Conservation (phyloP, 2,329 filamentous ascomycete genomes). For the Didymella pomorum region DNA sequence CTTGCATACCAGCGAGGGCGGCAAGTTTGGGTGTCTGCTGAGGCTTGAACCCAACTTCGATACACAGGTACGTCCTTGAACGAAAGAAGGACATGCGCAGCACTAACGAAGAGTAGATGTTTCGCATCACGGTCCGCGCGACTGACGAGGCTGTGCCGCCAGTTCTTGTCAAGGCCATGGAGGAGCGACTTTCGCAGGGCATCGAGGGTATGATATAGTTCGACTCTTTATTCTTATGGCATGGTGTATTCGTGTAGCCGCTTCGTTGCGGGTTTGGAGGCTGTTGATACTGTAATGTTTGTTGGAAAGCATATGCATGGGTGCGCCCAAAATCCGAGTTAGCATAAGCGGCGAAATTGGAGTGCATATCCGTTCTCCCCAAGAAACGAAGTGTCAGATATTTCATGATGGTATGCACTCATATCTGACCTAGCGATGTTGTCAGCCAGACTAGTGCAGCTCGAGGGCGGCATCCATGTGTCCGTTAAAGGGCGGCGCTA, state of each 20-base stretch:
- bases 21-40: constrained; percentile 94
- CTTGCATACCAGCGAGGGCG: constrained; percentile 79
- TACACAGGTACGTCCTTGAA: constrained; percentile 73
- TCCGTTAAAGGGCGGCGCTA: constrained; percentile 17
- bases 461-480: constrained; percentile 3
- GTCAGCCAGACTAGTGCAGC: neutral
- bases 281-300: constrained; percentile 28
- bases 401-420: neutral
- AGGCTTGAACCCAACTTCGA: constrained; percentile 93
- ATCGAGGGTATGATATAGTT: constrained; percentile 43
- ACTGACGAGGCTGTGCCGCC: constrained; percentile 89
- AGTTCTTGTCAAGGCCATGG: constrained; percentile 84
- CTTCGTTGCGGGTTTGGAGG: neutral
- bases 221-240: constrained; percentile 10
- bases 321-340: constrained; percentile 6
- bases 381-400: neutral
- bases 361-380: constrained; percentile 4
- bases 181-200: constrained; percentile 75
- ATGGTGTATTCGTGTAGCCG: constrained; percentile 9
- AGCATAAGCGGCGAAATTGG: constrained; percentile 13
- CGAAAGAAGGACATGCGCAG: neutral
- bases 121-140: constrained; percentile 89
- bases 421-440: neutral
- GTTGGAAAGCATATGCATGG: constrained; percentile 21
- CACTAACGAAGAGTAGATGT: constrained; percentile 72